Conservation (phyloP, 1,284 basidiomycete genomes). For the Sanghuangporus sanghuang region DNA sequence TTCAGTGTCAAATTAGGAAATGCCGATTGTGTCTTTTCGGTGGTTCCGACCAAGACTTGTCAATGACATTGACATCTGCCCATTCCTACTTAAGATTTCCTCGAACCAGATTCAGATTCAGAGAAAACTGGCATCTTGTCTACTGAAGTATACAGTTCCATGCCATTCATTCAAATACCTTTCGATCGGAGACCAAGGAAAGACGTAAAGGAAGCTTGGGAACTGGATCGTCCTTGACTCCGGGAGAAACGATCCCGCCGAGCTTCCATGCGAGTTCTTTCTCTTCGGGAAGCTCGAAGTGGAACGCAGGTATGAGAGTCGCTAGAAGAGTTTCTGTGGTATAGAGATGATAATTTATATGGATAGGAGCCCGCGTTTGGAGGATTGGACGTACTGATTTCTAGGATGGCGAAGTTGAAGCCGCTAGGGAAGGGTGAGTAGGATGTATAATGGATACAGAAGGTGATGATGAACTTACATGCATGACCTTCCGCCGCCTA, state of each 20-base stretch:
- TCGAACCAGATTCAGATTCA: no score
- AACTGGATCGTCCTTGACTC: slow-evolving; percentile 4
- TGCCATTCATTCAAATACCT: no score
- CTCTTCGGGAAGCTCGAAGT: slow-evolving; percentile 10
- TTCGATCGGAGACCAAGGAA: neutral
- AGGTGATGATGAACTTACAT: slow-evolving; percentile 19
- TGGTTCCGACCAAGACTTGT: no score
- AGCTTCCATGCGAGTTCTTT: slow-evolving; percentile 10
- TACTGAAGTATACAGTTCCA: no score
- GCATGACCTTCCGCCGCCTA: slow-evolving; percentile 28
- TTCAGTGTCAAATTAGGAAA: no score
- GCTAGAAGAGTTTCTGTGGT: slow-evolving; percentile 10
- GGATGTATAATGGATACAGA: neutral
- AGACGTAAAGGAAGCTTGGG: slow-evolving; percentile 9
- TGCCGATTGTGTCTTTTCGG: no score
- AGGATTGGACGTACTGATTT: slow-evolving; percentile 7
- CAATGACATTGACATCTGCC: no score
- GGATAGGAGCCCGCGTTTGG: neutral
- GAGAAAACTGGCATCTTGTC: no score
- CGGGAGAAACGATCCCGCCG: slow-evolving; percentile 7
- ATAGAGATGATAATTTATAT: neutral
- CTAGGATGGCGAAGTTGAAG: slow-evolving; percentile 12
- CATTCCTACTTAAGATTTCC: no score
- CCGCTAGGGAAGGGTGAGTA: slow-evolving; percentile 1
- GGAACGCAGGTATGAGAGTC: slow-evolving; percentile 4